Evolutionary conservation across 805 yeast species (phyloP).

Genomic region (Saturnispora zaruensis): DNA sequence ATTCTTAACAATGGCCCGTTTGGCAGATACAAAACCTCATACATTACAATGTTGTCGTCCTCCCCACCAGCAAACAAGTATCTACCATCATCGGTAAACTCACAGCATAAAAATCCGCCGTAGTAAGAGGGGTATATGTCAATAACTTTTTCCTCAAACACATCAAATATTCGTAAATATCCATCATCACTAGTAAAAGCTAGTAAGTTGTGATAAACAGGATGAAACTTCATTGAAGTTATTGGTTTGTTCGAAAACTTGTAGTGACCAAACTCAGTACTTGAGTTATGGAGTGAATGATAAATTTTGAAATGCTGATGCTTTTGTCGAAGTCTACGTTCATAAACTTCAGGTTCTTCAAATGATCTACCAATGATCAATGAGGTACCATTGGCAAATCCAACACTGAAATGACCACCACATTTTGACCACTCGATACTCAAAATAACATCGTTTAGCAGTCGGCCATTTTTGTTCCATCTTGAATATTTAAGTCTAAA

Average conservation of each 20-base stretch:
- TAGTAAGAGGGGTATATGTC: conserved; percentile 59
- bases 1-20: conserved; percentile 16
- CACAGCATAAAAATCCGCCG: conserved; percentile 49
- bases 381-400: conserved; percentile 56
- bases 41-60: conserved; percentile 42
- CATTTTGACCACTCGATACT: conserved; percentile 40
- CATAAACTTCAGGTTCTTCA: conserved; percentile 36
- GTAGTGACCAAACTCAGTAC: conserved; percentile 42
- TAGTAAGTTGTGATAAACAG: conserved; percentile 32
- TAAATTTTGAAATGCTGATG: not conserved
- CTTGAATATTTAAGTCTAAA: conserved; percentile 39
- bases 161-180: conserved; percentile 46
- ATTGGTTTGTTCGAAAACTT: conserved; percentile 53
- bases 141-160: conserved; percentile 33
- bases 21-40: conserved; percentile 25
- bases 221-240: conserved; percentile 38
- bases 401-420: conserved; percentile 45
- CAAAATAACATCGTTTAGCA: conserved; percentile 34
- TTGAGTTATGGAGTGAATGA: not conserved
- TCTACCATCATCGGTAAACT: conserved; percentile 40
- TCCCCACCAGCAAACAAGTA: conserved; percentile 46
- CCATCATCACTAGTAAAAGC: conserved; percentile 63
- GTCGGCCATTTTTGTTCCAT: conserved; percentile 42
- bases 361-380: conserved; percentile 41
- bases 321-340: not conserved